Evolutionary conservation across 495 filamentous ascomycete genomes (phyloP).

Genomic region (Xylaria palmicola): DNA sequence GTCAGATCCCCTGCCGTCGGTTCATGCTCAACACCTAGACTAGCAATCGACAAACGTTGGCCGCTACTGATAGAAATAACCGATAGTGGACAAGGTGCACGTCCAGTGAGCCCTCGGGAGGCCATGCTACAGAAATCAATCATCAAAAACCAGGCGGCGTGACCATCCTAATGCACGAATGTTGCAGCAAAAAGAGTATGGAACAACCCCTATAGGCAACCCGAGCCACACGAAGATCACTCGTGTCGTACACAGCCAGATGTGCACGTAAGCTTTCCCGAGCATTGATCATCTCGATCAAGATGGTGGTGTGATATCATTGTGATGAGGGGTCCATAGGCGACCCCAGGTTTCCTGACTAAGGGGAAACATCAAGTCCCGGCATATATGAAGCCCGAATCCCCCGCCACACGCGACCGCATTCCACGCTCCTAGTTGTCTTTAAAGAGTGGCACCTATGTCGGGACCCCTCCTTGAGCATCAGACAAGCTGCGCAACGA

Average conservation of each 20-base stretch:
- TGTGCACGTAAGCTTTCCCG: background rate
- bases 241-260: background rate
- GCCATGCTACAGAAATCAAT: too few species aligned
- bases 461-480: background rate
- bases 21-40: too few species aligned
- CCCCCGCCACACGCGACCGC: background rate
- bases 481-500: background rate
- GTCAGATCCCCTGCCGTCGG: too few species aligned
- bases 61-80: too few species aligned
- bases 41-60: too few species aligned
- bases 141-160: too few species aligned
- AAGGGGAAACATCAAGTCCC: background rate
- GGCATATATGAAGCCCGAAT: conserved; percentile 10
- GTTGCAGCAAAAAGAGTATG: background rate
- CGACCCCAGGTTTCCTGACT: conserved; percentile 11
- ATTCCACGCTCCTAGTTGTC: background rate
- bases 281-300: conserved; percentile 5
- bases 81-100: too few species aligned
- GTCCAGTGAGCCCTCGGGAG: too few species aligned
- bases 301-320: conserved; percentile 14
- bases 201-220: background rate
- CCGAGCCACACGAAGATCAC: background rate
- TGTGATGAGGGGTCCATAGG: conserved; percentile 6
- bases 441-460: too few species aligned
- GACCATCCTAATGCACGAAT: background rate